Evolutionary conservation across 1,284 basidiomycete species (phyloP), one percentile per base, ranked within the genome.

Genomic region (Pseudozyma tsukubaensis): DNA sequence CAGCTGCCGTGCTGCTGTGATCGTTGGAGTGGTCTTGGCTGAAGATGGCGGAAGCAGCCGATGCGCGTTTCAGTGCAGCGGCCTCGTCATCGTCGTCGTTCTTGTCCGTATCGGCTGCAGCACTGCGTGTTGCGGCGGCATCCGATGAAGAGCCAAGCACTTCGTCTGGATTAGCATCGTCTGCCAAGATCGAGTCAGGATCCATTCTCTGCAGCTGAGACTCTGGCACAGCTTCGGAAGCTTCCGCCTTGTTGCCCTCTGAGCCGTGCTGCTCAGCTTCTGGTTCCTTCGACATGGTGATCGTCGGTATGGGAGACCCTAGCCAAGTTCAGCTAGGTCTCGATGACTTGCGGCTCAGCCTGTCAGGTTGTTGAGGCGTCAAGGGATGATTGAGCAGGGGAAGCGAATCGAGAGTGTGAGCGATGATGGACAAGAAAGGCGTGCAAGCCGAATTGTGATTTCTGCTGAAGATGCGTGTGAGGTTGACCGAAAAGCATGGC

Each of bases 171-270:
- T 81, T 68, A 45, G 77, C 79, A 24, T 79, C 79, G 54, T 81
- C 79, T 24, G 77, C 78, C 47, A 81, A 50, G 44, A 81, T 79
- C 13, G 76, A 64, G 24, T 81, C 78, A 1, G 79, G 79, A 59
- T 79, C 69, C 47, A 66, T 58, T 37, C 78, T 58, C 24, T 58
- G 59, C 32, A 80, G 48, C 36, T 70, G 60, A 13, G 72, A 64
- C 18, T 75, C 68, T 39, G 65, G 42, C 0, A 63, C 42, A 54
- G 51, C n/a, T 12, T 52, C 50, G 50, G 39, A n/a, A n/a, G 18
- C 50, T 35, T 36, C 52, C 32, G 18, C 39, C 21, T 54, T 45
- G 42, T n/a, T 44, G 42, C 42, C 32, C n/a, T 42, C 40, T 10
- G 50, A 32, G 34, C 48, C 53, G 36, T 45, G 29, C 32, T 61